Percentiles rank a stretch among this genome's conserved stretches.
Evolutionary conservation across 108 stramenopile genomes (phyloP).

Genomic region (Thalassiosira profunda): DNA sequence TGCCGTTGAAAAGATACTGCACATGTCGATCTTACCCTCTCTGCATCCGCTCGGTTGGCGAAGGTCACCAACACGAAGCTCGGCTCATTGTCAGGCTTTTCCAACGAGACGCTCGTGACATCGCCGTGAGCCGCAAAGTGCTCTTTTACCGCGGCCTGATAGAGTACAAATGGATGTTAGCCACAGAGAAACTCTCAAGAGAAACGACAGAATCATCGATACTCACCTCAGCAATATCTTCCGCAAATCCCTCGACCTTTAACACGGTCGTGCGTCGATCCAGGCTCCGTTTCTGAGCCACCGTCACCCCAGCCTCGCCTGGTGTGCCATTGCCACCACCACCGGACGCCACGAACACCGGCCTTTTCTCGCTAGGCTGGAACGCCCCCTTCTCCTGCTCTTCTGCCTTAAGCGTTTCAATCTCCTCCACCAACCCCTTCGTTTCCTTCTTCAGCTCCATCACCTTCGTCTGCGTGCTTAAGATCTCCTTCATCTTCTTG

Average conservation of each 20-base stretch:
- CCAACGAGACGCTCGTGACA: slow-evolving; percentile 14
- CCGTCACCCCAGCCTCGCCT: background rate
- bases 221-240: background rate
- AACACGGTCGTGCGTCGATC: slow-evolving; percentile 36
- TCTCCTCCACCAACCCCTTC: slow-evolving; percentile 14
- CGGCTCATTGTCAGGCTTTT: slow-evolving; percentile 11
- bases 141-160: slow-evolving; percentile 13
- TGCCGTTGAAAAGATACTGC: background rate
- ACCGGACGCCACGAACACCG: slow-evolving; percentile 1
- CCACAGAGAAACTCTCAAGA: background rate
- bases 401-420: slow-evolving; percentile 25
- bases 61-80: slow-evolving; percentile 15
- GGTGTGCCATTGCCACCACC: background rate
- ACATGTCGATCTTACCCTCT: slow-evolving; percentile 7
- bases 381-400: slow-evolving; percentile 9
- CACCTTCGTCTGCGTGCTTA: slow-evolving; percentile 23
- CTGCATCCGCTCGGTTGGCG: slow-evolving; percentile 25
- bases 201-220: background rate
- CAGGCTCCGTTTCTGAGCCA: slow-evolving; percentile 17
- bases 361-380: slow-evolving; percentile 20
- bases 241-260: slow-evolving; percentile 32
- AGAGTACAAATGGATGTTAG: too few relatives aligned
- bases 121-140: slow-evolving; percentile 24
- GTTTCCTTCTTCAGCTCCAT: slow-evolving; percentile 39
- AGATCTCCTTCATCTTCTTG: slow-evolving; percentile 39